Base-by-base conservation (phyloP, 495 filamentous ascomycete species). In the Jackrogersella minutella region DNA sequence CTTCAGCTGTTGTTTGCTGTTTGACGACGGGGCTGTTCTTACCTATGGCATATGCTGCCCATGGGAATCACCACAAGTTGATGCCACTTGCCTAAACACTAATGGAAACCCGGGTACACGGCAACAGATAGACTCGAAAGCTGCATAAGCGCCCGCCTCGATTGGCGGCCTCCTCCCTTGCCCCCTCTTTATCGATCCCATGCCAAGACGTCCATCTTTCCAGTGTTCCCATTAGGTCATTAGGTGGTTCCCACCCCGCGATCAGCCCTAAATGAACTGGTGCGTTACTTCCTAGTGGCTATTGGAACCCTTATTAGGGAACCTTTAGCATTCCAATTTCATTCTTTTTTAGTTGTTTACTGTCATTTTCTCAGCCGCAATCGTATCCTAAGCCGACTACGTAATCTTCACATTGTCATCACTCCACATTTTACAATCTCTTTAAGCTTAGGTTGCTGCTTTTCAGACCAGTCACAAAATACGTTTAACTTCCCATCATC, bases 191-290 rank as follows among this genome's bases (percentile, higher is more conserved):
- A 19, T 47, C 8, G 3, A 47, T 44, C 49, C 46, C 49, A 50
- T 16, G 43, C 49, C 62, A 54, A 47, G 39, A 47, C 21, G 1
- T 11, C 43, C 34, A 37, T 21, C 41, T 46, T 46, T 21, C 41
- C 10, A n/a, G n/a, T n/a, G n/a, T n/a, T n/a, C n/a, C n/a, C n/a
- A n/a, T n/a, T n/a, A n/a, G n/a, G n/a, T n/a, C n/a, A n/a, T n/a
- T n/a, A n/a, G n/a, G n/a, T n/a, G 1, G 21, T 26, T 6, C 13
- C 52, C 21, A 3, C 10, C 50, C 31, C 31, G 24, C 14, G 10
- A 55, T 62, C 58, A 67, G 64, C 64, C 64, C 64, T 67, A 66
- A 49, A 55, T 66, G 9, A 49, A 66, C n/a, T n/a, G n/a, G n/a
- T n/a, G n/a, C n/a, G n/a, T n/a, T n/a, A n/a, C n/a, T n/a, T n/a